Evolutionary conservation across 192 early-diverging fungal genomes (phyloP).

Genomic region (Umbelopsis sp.): DNA sequence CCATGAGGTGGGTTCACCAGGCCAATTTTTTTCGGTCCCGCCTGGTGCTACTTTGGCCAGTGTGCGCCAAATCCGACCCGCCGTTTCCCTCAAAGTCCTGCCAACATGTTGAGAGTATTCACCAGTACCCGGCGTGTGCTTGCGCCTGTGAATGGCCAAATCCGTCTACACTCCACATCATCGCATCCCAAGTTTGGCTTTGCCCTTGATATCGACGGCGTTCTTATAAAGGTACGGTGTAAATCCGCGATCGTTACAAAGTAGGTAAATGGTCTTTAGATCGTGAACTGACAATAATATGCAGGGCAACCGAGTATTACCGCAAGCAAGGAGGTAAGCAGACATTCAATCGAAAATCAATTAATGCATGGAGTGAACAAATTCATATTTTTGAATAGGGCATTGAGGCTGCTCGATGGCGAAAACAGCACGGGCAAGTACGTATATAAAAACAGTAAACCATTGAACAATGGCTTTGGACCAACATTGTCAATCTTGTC

Average conservation of each 20-base stretch:
- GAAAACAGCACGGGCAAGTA: slow-evolving; percentile 49
- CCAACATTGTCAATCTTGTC: background rate
- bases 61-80: too few species aligned
- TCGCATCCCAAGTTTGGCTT: slow-evolving; percentile 38
- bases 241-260: background rate
- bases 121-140: background rate
- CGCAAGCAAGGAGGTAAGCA: slow-evolving; percentile 56
- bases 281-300: too few species aligned
- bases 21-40: too few species aligned
- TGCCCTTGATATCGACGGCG: slow-evolving; percentile 84
- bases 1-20: too few species aligned
- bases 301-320: slow-evolving; percentile 68
- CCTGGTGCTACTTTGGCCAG: too few species aligned
- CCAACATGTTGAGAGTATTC: background rate
- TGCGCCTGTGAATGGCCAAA: background rate
- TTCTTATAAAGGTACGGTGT: slow-evolving; percentile 72
- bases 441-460: background rate
- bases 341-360: background rate
- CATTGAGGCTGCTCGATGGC: slow-evolving; percentile 69
- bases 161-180: slow-evolving; percentile 4
- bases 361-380: background rate
- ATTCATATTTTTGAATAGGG: slow-evolving; percentile 33
- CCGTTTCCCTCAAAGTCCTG: too few species aligned
- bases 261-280: too few species aligned
- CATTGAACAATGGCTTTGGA: background rate